A percentile compares a stretch with the other conserved stretches of the same genome.
These are phyloP conservation scores for Kodamaea fukazawae DNA, from an alignment of 805 yeast species.

Conservation along the genomic window DNA sequence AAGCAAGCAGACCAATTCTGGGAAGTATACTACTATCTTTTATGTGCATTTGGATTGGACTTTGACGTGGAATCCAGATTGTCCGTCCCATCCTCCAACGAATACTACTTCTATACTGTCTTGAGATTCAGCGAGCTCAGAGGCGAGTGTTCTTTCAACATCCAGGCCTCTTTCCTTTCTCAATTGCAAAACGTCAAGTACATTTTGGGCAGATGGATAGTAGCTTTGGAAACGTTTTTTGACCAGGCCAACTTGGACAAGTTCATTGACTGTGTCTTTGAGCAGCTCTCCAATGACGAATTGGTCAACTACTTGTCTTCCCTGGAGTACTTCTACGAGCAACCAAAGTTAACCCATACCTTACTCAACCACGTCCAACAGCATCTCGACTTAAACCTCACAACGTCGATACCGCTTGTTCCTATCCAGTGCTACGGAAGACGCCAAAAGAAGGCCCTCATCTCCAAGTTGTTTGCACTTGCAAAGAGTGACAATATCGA, in stretches of 20 bases:
- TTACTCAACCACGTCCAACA: constrained; percentile 22
- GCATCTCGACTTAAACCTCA: constrained; percentile 7
- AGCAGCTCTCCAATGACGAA: constrained; percentile 4
- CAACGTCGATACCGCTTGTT: constrained; percentile 20
- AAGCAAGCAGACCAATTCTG: constrained; percentile 30
- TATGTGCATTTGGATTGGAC: constrained; percentile 44
- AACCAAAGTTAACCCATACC: constrained; percentile 32
- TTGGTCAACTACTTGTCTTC: constrained; percentile 14
- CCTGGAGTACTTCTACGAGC: constrained; percentile 50
- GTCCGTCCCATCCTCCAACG: constrained; percentile 4
- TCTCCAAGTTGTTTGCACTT: constrained; percentile 1
- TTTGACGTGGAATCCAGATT: constrained; percentile 9
- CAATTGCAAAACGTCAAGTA: constrained; percentile 5
- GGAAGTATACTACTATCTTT: constrained; percentile 46
- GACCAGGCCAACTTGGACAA: constrained; percentile 22
- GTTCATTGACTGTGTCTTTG: constrained; percentile 29
- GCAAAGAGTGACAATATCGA: background rate
- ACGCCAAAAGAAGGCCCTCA: constrained; percentile 1
- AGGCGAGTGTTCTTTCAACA: constrained; percentile 11
- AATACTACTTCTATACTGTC: constrained; percentile 31
- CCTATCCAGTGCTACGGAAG: constrained; percentile 48
- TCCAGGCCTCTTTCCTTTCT: constrained; percentile 3
- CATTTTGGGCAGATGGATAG: constrained; percentile 53
- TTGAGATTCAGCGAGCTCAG: constrained; percentile 53
- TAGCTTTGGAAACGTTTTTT: constrained; percentile 41